Evolutionary conservation across 2,329 filamentous ascomycete species (phyloP).

Genomic region (Volutella citrinella): DNA sequence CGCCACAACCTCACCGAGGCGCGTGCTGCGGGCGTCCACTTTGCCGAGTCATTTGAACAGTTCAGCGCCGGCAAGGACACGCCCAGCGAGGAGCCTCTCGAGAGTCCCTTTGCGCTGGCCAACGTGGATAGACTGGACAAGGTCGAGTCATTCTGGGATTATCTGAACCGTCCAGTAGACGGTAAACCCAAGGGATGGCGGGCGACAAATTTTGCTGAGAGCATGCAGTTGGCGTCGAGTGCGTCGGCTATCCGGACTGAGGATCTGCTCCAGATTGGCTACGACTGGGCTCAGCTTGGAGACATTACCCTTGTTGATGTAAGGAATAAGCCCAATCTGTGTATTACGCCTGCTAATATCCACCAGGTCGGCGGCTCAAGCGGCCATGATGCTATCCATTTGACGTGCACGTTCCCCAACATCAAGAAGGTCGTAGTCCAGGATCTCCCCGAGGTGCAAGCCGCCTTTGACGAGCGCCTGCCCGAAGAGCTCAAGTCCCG

Average conservation of each 20-base stretch:
- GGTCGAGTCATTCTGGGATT: slow-evolving; percentile 11
- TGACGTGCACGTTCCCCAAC: slow-evolving; percentile 20
- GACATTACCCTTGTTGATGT: slow-evolving; percentile 26
- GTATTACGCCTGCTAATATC: not conserved
- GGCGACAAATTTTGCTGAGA: slow-evolving; percentile 12
- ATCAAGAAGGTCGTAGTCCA: slow-evolving; percentile 45
- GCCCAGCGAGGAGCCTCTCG: slow-evolving; percentile 27
- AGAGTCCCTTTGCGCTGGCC: slow-evolving; percentile 32
- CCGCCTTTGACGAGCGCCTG: not conserved
- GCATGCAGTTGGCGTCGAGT: slow-evolving; percentile 9
- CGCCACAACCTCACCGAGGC: slow-evolving; percentile 32
- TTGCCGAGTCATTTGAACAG: slow-evolving; percentile 28
- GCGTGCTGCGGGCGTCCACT: slow-evolving; percentile 27
- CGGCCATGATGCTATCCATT: slow-evolving; percentile 20
- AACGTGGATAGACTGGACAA: slow-evolving; percentile 10
- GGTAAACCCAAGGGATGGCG: slow-evolving; percentile 16
- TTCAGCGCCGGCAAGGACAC: slow-evolving; percentile 27
- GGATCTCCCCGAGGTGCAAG: slow-evolving; percentile 40
- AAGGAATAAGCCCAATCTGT: too few species aligned
- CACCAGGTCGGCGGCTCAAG: slow-evolving; percentile 24
- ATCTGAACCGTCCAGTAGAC: slow-evolving; percentile 9
- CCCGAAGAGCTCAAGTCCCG: slow-evolving; percentile 26
- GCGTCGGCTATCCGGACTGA: slow-evolving; percentile 5
- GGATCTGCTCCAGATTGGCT: slow-evolving; percentile 10
- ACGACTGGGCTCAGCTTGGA: slow-evolving; percentile 23